phyloP scores from a whole-genome alignment of 192 early-diverging fungal species.

The Gamsiella multidivaricata region DNA sequence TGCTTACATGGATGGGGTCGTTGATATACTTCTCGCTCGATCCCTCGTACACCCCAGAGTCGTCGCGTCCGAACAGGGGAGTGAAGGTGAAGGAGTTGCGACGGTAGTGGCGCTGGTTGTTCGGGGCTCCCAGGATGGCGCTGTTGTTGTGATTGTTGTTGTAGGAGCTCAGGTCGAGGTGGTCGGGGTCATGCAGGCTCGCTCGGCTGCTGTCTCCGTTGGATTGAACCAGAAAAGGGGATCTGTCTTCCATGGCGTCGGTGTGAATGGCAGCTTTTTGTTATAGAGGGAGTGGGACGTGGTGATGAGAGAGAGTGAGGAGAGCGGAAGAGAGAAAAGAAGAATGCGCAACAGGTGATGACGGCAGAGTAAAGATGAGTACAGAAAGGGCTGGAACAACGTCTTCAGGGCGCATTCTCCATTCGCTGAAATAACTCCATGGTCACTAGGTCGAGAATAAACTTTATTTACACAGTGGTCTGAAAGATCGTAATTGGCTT shows the following conservation, averaged over 20 bases:
- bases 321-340: not conserved
- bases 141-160: conserved; percentile 13
- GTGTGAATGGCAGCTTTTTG: not conserved
- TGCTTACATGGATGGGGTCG: conserved; percentile 79
- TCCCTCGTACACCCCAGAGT: conserved; percentile 41
- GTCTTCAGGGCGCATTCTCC: too few species aligned
- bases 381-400: too few species aligned
- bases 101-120: conserved; percentile 17
- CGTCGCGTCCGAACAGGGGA: conserved; percentile 41
- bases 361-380: not conserved
- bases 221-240: conserved; percentile 16
- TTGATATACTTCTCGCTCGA: conserved; percentile 66
- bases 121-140: conserved; percentile 12
- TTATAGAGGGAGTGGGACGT: conserved; percentile 5
- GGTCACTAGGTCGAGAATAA: not conserved
- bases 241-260: conserved; percentile 15
- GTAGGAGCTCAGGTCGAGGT: conserved; percentile 11
- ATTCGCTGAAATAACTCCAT: not conserved
- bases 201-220: not conserved
- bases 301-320: not conserved
- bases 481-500: conserved; percentile 49
- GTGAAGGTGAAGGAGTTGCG: conserved; percentile 45
- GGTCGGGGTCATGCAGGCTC: not conserved
- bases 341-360: not conserved
- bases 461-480: conserved; percentile 9